Percentiles rank a stretch among this genome's conserved stretches.
Evolutionary conservation across 179 eudicot species (phyloP).

Genomic region (Silene noctiflora): DNA sequence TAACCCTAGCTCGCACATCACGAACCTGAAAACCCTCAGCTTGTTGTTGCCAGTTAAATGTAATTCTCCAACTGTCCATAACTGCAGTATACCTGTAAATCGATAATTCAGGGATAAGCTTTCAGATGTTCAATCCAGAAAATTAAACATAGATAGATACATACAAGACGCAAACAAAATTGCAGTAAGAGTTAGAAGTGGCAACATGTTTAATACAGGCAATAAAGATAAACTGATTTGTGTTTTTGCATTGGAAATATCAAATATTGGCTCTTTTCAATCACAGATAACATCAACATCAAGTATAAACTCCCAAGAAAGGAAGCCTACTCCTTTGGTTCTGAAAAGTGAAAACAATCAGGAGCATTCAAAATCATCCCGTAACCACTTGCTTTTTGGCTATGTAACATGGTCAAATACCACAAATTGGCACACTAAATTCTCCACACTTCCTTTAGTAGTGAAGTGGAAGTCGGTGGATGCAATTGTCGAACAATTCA

Average conservation of each 20-base stretch:
- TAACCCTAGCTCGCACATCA: constrained; percentile 69
- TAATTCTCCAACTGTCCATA: constrained; percentile 78
- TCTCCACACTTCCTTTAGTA: too few relatives aligned
- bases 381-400: neutral
- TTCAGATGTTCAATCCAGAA: neutral
- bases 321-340: neutral
- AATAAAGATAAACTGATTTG: neutral
- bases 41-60: constrained; percentile 57
- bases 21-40: constrained; percentile 61
- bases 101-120: constrained; percentile 1
- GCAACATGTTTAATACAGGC: neutral
- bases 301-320: neutral
- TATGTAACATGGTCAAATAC: neutral
- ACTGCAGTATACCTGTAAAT: constrained; percentile 62
- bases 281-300: neutral
- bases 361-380: neutral
- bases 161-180: neutral
- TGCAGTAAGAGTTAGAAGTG: neutral
- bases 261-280: neutral
- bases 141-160: neutral
- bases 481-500: neutral
- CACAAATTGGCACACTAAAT: neutral
- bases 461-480: neutral
- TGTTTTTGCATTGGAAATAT: neutral
- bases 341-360: neutral